These are phyloP conservation scores for Penicillium pancosmium DNA, from an alignment of 495 filamentous ascomycete genomes.

Conservation along the genomic window DNA sequence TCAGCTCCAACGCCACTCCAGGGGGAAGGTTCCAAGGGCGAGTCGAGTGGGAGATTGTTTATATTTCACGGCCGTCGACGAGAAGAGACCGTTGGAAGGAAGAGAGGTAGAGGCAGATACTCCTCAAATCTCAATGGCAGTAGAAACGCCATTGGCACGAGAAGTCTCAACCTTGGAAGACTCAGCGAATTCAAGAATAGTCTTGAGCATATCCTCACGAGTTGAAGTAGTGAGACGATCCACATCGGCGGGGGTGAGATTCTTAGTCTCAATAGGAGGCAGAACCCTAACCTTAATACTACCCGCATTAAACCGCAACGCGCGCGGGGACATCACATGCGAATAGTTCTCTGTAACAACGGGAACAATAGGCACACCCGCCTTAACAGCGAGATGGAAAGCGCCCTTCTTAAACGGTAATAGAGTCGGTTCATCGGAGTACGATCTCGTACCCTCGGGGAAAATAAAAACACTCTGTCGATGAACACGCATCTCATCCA, in stretches of 20 bases:
- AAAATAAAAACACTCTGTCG: slow-evolving; percentile 93
- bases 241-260: slow-evolving; percentile 77
- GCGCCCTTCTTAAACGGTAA: slow-evolving; percentile 97
- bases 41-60: not conserved
- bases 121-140: slow-evolving; percentile 44
- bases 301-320: slow-evolving; percentile 70
- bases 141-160: slow-evolving; percentile 34
- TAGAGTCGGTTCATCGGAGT: slow-evolving; percentile 76
- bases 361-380: slow-evolving; percentile 88
- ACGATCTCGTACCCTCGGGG: slow-evolving; percentile 90
- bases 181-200: slow-evolving; percentile 64
- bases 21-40: not conserved
- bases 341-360: slow-evolving; percentile 84
- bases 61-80: not conserved
- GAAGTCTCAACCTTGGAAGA: slow-evolving; percentile 25
- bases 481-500: slow-evolving; percentile 71
- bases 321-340: slow-evolving; percentile 73
- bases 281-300: slow-evolving; percentile 83
- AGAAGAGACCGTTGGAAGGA: not conserved
- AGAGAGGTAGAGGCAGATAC: not conserved
- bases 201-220: slow-evolving; percentile 78
- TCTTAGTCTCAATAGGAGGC: slow-evolving; percentile 80
- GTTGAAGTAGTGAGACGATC: slow-evolving; percentile 72
- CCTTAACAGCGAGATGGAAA: slow-evolving; percentile 94
- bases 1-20: not conserved